Evolutionary conservation across 2,329 filamentous ascomycete species (phyloP), one percentile per base, ranked within the genome.

Genomic region (Rhexocercosporidium sp.): DNA sequence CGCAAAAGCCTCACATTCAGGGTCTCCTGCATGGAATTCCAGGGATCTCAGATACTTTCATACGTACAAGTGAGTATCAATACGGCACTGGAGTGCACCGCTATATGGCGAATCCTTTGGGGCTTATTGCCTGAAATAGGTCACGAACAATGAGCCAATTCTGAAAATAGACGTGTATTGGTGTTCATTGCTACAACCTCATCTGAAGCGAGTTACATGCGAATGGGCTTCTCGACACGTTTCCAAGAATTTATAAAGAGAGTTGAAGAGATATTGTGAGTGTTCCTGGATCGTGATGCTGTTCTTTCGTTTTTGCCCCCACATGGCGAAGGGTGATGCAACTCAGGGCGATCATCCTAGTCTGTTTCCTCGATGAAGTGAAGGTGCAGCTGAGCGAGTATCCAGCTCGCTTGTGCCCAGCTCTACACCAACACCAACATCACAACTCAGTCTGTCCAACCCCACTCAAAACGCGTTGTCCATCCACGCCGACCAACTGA

Each of bases 11-110:
- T 25, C 12, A 12, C 11, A 16, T 4, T 25, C 9, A 22, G 53
- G 53, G n/a, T 9, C 3, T 37, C 18, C 37, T 39, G 53, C 31
- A 41, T 39, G 37, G 16, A 25, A 57, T 57, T 57, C 31, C 53
- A 57, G 53, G 53, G 53, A 16, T 57, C 53, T 57, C 53, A 57
- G 53, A n/a, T n/a, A n/a, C n/a, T n/a, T n/a, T n/a, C n/a, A n/a
- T n/a, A n/a, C n/a, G 51, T 9, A 37, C 53, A 25, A 51, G 47
- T 25, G 47, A 18, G 47, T 6, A 25, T 29, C 5, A 6, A 51
- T 16, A 14, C 31, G 12, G 11, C 51, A 54, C 3, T 22, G 11
- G 53, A 57, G 31, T 37, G 53, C 20, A 57, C 41, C 53, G 53
- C 53, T 57, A 41, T 25, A 25, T 14, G 8, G 5, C 31, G 34